A percentile compares a stretch with the other conserved stretches of the same genome.
These are phyloP conservation scores for Protomyces inundatus DNA, from an alignment of 1,139 yeast species.

Conservation along the genomic window DNA sequence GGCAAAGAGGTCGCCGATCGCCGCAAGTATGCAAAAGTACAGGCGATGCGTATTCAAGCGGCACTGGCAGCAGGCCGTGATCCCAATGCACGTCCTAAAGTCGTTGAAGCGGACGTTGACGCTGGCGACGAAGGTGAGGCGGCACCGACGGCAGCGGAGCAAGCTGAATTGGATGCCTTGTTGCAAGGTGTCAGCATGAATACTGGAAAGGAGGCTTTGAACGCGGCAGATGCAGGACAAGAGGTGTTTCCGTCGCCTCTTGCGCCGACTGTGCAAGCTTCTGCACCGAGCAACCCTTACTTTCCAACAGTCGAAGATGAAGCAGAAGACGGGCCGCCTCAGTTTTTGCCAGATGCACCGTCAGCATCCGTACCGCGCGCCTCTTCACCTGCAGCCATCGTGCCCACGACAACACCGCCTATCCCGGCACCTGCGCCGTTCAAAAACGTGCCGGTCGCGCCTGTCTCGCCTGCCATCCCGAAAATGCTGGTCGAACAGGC, in stretches of 20 bases:
- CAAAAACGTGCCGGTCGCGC: conserved; percentile 27
- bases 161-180: conserved; percentile 37
- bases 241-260: background rate
- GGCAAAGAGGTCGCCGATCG: conserved; percentile 38
- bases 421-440: conserved; percentile 30
- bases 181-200: background rate
- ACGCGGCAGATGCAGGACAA: background rate
- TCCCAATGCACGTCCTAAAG: conserved; percentile 45
- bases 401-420: conserved; percentile 8
- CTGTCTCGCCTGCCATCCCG: conserved; percentile 33
- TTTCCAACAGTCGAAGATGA: conserved; percentile 24
- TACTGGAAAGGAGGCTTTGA: background rate
- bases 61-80: conserved; percentile 47
- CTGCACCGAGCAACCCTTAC: background rate
- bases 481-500: conserved; percentile 56
- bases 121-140: conserved; percentile 36
- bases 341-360: background rate
- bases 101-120: conserved; percentile 27
- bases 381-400: background rate
- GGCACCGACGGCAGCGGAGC: conserved; percentile 33
- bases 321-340: conserved; percentile 27
- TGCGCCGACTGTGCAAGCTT: background rate
- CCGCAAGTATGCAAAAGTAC: conserved; percentile 54
- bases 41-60: conserved; percentile 52
- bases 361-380: conserved; percentile 24